Evolutionary conservation across 2,329 filamentous ascomycete genomes (phyloP), one percentile per base, ranked within the genome.

Genomic region (Phyllosticta citriasiana): DNA sequence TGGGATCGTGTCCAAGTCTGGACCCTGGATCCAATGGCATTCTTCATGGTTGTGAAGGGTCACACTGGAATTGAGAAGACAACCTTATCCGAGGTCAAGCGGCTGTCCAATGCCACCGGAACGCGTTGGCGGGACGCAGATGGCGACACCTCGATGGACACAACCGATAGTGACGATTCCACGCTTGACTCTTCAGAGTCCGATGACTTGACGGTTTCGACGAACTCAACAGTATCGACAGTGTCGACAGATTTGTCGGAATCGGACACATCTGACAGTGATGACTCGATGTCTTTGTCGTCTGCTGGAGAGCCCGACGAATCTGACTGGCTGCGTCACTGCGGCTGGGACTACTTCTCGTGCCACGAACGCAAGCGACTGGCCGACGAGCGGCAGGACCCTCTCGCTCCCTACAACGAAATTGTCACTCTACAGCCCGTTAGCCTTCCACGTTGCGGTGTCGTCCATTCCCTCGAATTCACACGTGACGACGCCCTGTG

Each of bases 1-100:
- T 69, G 68, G 67, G 63, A 64, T n/a, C 65, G 64, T 5, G 63
- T 69, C 24, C 60, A 62, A n/a, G 56, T 69, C 9, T 69, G 65
- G 59, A 33, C 63, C 7, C 2, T 69, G 3, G 59, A 68, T 40
- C 66, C 67, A 0, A 12, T 55, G 9, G 68, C 66, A 2, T 69
- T 69, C 55, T 62, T 69, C 4, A 40, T 40, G 33, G 10, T 12
- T 14, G 33, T 40, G 10, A 16, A 40, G 14, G 14, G 14, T 10
- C 10, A 12, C 33, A 14, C 16, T 12, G 33, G 33, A 40, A 4
- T 40, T 10, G 33, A 40, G 10, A 40, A 40, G 8, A 10, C 33
- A 40, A 14, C 4, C 10, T 9, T 40, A 8, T 6, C 27, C 27
- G 27, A 6, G 27, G 6, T 6, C 27, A 30, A 8, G 27, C 27